Conservation (phyloP, 2,329 filamentous ascomycete species). For the Thielaviopsis musarum region DNA sequence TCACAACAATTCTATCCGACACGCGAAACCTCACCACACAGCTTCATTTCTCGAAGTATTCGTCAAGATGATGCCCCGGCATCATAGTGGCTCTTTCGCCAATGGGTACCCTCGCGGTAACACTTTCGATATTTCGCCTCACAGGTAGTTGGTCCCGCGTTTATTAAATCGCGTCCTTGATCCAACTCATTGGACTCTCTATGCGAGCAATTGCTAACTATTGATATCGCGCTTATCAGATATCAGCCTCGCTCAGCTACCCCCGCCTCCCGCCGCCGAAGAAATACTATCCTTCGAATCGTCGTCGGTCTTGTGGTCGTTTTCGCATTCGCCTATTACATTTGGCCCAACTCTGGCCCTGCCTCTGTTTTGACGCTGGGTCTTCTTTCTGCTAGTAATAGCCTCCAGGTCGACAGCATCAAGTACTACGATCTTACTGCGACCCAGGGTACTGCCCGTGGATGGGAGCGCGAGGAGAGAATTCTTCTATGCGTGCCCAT, state of each 20-base stretch:
- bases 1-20: neutral
- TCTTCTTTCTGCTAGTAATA: slow-evolving; percentile 47
- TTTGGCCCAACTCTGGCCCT: slow-evolving; percentile 44
- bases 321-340: slow-evolving; percentile 54
- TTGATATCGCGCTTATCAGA: slow-evolving; percentile 28
- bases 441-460: slow-evolving; percentile 76
- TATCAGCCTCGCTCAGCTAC: slow-evolving; percentile 73
- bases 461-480: slow-evolving; percentile 91
- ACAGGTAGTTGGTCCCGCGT: slow-evolving; percentile 42
- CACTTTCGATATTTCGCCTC: slow-evolving; percentile 75
- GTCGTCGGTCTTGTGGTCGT: slow-evolving; percentile 40
- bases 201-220: slow-evolving; percentile 9
- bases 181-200: neutral
- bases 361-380: slow-evolving; percentile 52
- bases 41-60: slow-evolving; percentile 3
- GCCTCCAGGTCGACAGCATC: slow-evolving; percentile 78
- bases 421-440: slow-evolving; percentile 92
- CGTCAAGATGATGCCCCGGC: slow-evolving; percentile 68
- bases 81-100: slow-evolving; percentile 56
- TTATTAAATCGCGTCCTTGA: neutral
- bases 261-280: slow-evolving; percentile 52
- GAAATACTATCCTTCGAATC: slow-evolving; percentile 54
- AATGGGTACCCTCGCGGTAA: slow-evolving; percentile 69
- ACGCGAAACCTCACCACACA: neutral
- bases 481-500: slow-evolving; percentile 90